Evolutionary conservation across 768 basidiomycete species (phyloP).

Genomic region (Chlorophyllum brunneum): DNA sequence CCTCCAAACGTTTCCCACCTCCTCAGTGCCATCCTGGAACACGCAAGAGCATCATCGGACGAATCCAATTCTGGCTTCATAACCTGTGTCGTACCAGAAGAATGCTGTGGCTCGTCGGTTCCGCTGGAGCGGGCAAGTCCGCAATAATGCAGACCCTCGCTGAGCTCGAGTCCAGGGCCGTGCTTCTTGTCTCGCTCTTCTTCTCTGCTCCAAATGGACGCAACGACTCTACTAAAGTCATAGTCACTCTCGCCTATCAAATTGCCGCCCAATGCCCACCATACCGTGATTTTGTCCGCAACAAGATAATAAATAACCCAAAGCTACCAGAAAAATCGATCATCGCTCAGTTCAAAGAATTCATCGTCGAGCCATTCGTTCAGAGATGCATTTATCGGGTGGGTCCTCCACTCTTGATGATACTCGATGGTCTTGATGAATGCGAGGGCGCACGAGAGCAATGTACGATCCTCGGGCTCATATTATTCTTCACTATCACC

Average conservation of each 20-base stretch:
- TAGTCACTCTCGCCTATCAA: background rate
- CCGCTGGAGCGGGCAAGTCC: background rate
- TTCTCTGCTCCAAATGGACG: background rate
- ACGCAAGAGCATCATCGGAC: background rate
- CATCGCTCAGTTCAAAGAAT: too few species aligned
- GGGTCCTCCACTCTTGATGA: too few species aligned
- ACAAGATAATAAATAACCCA: too few species aligned
- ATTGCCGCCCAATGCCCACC: too few species aligned
- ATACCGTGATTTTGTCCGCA: too few species aligned
- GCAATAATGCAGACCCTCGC: background rate
- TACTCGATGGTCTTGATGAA: too few species aligned
- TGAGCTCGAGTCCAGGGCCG: background rate
- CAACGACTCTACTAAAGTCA: background rate
- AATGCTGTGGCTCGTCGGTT: background rate
- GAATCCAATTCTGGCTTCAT: background rate
- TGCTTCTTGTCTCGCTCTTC: background rate
- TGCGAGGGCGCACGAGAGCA: too few species aligned
- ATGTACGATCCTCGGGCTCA: too few species aligned
- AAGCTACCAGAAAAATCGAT: too few species aligned
- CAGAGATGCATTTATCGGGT: too few species aligned
- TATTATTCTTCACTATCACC: too few species aligned
- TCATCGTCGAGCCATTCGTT: too few species aligned
- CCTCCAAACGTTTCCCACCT: background rate
- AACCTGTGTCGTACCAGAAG: background rate
- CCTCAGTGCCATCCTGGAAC: background rate